phyloP scores from a whole-genome alignment of 78 protist species.

The Mastigamoeba balamuthi region DNA sequence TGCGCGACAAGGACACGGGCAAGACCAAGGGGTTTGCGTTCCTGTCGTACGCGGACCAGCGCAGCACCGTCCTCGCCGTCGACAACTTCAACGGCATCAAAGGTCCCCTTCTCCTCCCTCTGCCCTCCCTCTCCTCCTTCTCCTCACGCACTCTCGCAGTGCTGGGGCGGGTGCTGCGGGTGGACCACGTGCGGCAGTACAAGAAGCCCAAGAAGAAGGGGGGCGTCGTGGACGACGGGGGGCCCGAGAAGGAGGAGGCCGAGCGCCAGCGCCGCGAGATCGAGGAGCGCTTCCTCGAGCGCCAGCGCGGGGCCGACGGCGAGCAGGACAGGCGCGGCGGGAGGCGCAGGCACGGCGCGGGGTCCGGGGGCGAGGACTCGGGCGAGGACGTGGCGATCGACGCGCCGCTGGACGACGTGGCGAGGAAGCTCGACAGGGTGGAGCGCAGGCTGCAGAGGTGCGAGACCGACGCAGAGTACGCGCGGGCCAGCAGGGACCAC shows the following conservation, averaged over 20 bases:
- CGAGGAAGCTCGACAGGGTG: too few relatives aligned
- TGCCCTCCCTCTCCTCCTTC: neutral
- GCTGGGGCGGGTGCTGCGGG: slow-evolving; percentile 16
- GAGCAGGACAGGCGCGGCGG: slow-evolving; percentile 2
- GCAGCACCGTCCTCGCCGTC: slow-evolving; percentile 79
- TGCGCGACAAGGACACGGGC: slow-evolving; percentile 79
- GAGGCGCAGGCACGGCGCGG: neutral
- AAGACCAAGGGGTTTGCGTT: slow-evolving; percentile 76
- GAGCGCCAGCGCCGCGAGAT: neutral
- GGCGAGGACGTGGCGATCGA: too few relatives aligned
- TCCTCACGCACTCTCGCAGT: too few relatives aligned
- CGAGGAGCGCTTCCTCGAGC: neutral
- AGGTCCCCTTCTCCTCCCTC: neutral
- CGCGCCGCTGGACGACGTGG: too few relatives aligned
- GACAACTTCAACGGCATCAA: slow-evolving; percentile 86
- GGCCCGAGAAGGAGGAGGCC: neutral
- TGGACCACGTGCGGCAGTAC: slow-evolving; percentile 51
- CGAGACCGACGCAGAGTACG: too few relatives aligned
- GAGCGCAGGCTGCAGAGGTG: too few relatives aligned
- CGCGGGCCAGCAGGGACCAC: too few relatives aligned
- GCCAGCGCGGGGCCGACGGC: neutral
- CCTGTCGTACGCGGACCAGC: slow-evolving; percentile 77
- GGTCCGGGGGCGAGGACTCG: neutral
- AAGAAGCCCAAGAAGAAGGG: slow-evolving; percentile 13
- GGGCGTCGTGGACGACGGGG: neutral